Percentiles rank a stretch among this genome's conserved stretches.
Conservation (phyloP, 768 basidiomycete species). For the Leccinum arenicola region DNA sequence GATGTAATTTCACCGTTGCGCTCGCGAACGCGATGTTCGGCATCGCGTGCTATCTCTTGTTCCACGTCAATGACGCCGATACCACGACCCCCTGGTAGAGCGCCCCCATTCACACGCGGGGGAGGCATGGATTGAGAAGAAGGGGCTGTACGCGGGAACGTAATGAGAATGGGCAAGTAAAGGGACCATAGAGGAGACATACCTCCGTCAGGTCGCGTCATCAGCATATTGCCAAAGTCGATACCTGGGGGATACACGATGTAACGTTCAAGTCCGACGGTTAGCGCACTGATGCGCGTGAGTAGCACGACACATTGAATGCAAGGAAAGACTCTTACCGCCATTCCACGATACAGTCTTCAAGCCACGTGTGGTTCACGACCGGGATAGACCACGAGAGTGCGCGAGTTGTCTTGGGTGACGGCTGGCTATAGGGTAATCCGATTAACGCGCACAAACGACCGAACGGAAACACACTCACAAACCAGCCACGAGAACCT, state of each 20-base stretch:
- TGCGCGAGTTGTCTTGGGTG: conserved; percentile 69
- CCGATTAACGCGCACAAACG: not conserved
- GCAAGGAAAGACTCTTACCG: conserved; percentile 23
- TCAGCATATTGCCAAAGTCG: conserved; percentile 52
- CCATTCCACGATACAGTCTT: conserved; percentile 87
- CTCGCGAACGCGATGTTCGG: conserved; percentile 6
- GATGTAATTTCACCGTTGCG: not conserved
- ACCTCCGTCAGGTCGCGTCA: conserved; percentile 21
- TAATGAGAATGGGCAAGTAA: not conserved
- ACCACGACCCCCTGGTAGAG: conserved; percentile 31
- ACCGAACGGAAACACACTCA: conserved; percentile 37
- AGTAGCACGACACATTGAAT: not conserved
- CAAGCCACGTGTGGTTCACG: conserved; percentile 89
- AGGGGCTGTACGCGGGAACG: not conserved
- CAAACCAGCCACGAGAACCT: conserved; percentile 82
- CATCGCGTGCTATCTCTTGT: conserved; percentile 22
- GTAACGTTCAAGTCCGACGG: conserved; percentile 64
- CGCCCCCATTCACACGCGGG: conserved; percentile 17
- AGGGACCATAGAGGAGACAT: not conserved
- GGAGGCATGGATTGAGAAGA: conserved; percentile 6
- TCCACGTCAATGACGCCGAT: conserved; percentile 23
- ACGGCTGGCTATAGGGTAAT: conserved; percentile 31
- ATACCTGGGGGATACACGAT: conserved; percentile 64
- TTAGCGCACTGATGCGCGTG: conserved; percentile 39
- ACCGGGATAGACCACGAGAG: conserved; percentile 79